These are phyloP conservation scores for Silene coronaria DNA, from an alignment of 179 eudicot species.

Conservation along the genomic window DNA sequence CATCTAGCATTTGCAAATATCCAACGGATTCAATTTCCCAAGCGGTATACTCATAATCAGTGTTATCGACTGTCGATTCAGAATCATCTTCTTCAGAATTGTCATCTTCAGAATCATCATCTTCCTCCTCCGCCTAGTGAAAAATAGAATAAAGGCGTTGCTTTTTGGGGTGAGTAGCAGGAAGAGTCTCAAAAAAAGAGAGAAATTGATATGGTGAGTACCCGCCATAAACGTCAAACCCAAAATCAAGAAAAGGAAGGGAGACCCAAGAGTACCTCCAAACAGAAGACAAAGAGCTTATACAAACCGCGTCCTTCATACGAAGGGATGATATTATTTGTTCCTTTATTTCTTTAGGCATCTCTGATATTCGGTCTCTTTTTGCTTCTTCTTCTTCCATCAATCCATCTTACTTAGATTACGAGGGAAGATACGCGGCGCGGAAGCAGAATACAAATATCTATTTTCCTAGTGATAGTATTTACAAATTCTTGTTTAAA, in stretches of 20 bases:
- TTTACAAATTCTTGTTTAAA: too few relatives aligned
- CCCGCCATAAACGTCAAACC: neutral
- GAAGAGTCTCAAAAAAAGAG: neutral
- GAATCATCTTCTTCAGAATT: neutral
- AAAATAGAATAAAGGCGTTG: neutral
- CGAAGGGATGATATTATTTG: neutral
- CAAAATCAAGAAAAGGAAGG: neutral
- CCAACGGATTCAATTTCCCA: neutral
- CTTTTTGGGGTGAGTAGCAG: neutral
- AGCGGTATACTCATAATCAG: neutral
- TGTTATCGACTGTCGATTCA: too few relatives aligned
- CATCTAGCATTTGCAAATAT: neutral
- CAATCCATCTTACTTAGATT: too few relatives aligned
- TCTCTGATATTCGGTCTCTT: neutral
- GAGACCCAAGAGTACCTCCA: conserved; percentile 8
- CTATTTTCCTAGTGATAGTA: too few relatives aligned
- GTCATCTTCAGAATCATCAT: too few relatives aligned
- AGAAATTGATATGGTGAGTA: too few relatives aligned
- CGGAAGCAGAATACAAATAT: too few relatives aligned
- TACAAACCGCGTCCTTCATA: neutral
- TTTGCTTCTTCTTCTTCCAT: neutral
- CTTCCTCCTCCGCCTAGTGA: neutral
- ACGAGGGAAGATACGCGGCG: too few relatives aligned
- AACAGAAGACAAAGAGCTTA: neutral
- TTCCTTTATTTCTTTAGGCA: neutral